Percentiles rank a stretch among this genome's conserved stretches.
Evolutionary conservation across 2,329 filamentous ascomycete genomes (phyloP).

Genomic region (Xylariaceae sp.): DNA sequence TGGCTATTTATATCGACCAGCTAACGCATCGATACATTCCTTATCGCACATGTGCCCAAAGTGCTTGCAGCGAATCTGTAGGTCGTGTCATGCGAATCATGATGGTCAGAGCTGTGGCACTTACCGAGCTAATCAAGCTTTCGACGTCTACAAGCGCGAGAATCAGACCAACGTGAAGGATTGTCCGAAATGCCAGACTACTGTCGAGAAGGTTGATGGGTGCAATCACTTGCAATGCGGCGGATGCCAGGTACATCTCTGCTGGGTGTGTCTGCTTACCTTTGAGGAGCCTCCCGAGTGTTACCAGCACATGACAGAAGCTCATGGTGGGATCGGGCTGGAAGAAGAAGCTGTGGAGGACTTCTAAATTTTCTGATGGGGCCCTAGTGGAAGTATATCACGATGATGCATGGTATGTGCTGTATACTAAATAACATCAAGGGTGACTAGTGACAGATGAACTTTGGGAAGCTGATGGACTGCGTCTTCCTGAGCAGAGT

Average conservation of each 20-base stretch:
- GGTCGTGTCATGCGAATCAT: constrained; percentile 26
- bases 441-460: too few species aligned
- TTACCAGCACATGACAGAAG: constrained; percentile 15
- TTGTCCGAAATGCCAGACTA: constrained; percentile 35
- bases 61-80: constrained; percentile 29
- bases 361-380: too few species aligned
- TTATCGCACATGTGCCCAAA: constrained; percentile 33
- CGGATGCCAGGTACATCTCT: constrained; percentile 23
- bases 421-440: too few species aligned
- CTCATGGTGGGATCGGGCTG: constrained; percentile 17
- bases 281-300: constrained; percentile 8
- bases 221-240: constrained; percentile 44
- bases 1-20: constrained; percentile 22
- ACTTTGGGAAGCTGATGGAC: too few species aligned
- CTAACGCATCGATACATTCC: constrained; percentile 3
- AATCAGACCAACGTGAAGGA: constrained; percentile 25
- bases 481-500: too few species aligned
- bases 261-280: constrained; percentile 24
- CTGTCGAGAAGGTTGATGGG: constrained; percentile 42
- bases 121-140: constrained; percentile 19
- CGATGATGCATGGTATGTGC: too few species aligned
- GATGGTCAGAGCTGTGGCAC: constrained; percentile 33
- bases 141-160: constrained; percentile 22
- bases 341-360: not conserved
- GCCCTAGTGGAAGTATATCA: too few species aligned